Percentiles rank a stretch among this genome's conserved stretches.
These are phyloP conservation scores for Penicillium fimorum DNA, from an alignment of 495 filamentous ascomycete genomes.

Conservation along the genomic window DNA sequence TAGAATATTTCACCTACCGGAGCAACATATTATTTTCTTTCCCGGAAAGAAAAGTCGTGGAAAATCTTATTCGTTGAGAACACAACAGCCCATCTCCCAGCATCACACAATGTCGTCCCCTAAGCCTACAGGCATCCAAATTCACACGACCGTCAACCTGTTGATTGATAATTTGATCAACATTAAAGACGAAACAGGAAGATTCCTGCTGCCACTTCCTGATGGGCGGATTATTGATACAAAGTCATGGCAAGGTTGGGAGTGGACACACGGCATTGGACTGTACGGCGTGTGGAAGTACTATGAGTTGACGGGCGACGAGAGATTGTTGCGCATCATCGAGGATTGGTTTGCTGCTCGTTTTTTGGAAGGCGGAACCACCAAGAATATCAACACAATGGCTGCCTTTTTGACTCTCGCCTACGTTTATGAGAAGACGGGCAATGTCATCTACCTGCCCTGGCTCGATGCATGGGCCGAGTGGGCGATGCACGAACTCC, in stretches of 20 bases:
- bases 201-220: slow-evolving; percentile 62
- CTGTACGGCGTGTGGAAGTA: slow-evolving; percentile 78
- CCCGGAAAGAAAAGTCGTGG: background rate
- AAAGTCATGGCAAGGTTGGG: slow-evolving; percentile 75
- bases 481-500: slow-evolving; percentile 71
- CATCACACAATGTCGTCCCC: slow-evolving; percentile 23
- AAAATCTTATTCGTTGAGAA: background rate
- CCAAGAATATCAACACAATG: slow-evolving; percentile 84
- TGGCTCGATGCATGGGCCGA: slow-evolving; percentile 75
- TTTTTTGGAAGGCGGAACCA: slow-evolving; percentile 65
- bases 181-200: slow-evolving; percentile 66
- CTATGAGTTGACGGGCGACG: slow-evolving; percentile 61
- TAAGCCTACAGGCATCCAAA: slow-evolving; percentile 27
- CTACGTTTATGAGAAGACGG: slow-evolving; percentile 65
- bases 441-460: slow-evolving; percentile 58
- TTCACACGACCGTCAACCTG: slow-evolving; percentile 57
- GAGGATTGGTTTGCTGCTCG: slow-evolving; percentile 65
- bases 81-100: background rate
- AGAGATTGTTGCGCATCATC: slow-evolving; percentile 53
- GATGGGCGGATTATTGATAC: slow-evolving; percentile 76
- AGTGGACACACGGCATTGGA: slow-evolving; percentile 79
- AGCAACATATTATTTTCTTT: background rate
- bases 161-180: slow-evolving; percentile 67
- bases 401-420: slow-evolving; percentile 68
- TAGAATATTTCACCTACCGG: background rate